Conservation (phyloP, 306 rosid genomes). For the Dalbergia cultrata region DNA sequence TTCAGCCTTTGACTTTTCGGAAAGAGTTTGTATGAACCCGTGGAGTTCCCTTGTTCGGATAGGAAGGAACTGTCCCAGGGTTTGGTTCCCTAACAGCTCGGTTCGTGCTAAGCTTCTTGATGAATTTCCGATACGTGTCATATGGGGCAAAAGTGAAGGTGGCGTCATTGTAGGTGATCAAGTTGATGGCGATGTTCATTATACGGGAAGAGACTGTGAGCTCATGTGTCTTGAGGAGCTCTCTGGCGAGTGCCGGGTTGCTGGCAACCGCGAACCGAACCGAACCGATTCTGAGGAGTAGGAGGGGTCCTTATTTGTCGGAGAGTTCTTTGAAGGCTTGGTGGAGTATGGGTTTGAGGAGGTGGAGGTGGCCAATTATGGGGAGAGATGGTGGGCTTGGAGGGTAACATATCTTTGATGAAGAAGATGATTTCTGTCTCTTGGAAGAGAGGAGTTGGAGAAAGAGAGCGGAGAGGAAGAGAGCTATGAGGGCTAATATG, state of each 20-base stretch:
- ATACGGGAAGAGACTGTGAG: constrained; percentile 41
- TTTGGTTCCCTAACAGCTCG: constrained; percentile 50
- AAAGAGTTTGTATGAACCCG: constrained; percentile 21
- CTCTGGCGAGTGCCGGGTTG: constrained; percentile 51
- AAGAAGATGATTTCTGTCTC: background rate
- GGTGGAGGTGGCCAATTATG: constrained; percentile 55
- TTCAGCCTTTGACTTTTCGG: constrained; percentile 7
- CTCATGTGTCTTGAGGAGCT: constrained; percentile 56
- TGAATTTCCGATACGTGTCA: constrained; percentile 56
- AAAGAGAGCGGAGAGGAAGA: background rate
- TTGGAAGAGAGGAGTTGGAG: constrained; percentile 5
- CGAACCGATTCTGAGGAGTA: constrained; percentile 53
- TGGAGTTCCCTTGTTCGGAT: constrained; percentile 44
- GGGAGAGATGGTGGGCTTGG: constrained; percentile 58
- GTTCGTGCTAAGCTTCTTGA: constrained; percentile 51
- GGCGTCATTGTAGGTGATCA: constrained; percentile 51
- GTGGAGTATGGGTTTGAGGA: constrained; percentile 56
- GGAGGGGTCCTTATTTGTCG: constrained; percentile 49
- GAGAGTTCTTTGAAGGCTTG: constrained; percentile 53
- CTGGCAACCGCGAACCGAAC: constrained; percentile 39
- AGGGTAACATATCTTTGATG: constrained; percentile 24
- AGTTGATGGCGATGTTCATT: constrained; percentile 37
- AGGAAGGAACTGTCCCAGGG: constrained; percentile 22
- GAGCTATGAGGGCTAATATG: background rate
- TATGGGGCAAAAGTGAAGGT: constrained; percentile 62